Conservation (phyloP, 2,329 filamentous ascomycete species). For the Pseudopithomyces maydicus region DNA sequence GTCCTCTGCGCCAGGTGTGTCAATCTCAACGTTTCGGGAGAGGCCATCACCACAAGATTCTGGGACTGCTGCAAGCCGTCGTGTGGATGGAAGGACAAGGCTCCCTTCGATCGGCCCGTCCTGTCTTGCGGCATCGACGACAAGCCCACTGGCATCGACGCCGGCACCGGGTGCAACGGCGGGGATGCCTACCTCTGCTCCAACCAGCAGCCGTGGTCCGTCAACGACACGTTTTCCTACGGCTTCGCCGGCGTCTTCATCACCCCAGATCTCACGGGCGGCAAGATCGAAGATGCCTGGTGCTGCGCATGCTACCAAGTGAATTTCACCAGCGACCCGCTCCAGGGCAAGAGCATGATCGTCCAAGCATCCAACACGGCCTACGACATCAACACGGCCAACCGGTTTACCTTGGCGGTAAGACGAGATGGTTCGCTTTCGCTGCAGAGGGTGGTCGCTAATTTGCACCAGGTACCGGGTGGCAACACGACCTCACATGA, state of each 20-base stretch:
- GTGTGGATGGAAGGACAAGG: constrained; percentile 65
- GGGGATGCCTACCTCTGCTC: constrained; percentile 63
- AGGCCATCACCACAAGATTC: constrained; percentile 42
- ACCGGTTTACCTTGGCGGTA: constrained; percentile 45
- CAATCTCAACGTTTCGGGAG: constrained; percentile 33
- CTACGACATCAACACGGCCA: constrained; percentile 40
- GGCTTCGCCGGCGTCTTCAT: constrained; percentile 68
- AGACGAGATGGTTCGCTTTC: constrained; percentile 9
- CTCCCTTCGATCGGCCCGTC: constrained; percentile 57
- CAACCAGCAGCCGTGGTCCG: constrained; percentile 66
- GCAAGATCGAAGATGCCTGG: constrained; percentile 62
- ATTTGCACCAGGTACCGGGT: constrained; percentile 35
- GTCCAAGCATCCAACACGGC: constrained; percentile 69
- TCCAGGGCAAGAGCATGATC: constrained; percentile 66
- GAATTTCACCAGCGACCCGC: constrained; percentile 61
- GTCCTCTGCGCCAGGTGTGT: constrained; percentile 22
- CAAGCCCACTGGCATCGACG: constrained; percentile 56
- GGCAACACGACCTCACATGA: constrained; percentile 43
- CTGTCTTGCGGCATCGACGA: constrained; percentile 61
- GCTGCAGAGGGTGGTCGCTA: constrained; percentile 17
- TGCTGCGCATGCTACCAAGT: constrained; percentile 71
- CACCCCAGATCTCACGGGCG: constrained; percentile 36
- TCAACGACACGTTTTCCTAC: constrained; percentile 64
- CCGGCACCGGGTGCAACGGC: constrained; percentile 60
- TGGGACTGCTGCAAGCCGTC: constrained; percentile 74